Evolutionary conservation across 129 eudicot genomes (phyloP).

Genomic region (Deinandra increscens): DNA sequence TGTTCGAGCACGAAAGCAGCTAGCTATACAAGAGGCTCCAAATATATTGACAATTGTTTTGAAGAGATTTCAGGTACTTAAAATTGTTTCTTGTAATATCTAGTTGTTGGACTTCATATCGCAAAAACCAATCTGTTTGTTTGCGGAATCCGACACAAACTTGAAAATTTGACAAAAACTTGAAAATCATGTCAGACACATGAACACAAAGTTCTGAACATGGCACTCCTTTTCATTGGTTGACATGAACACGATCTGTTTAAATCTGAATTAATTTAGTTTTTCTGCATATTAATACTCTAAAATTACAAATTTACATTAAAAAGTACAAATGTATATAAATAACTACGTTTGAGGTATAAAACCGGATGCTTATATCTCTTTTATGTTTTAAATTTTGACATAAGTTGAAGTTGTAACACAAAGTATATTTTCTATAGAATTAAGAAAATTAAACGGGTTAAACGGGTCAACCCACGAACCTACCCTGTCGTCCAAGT

Average conservation of each 20-base stretch:
- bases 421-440: too few species aligned
- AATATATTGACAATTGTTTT: constrained; percentile 83
- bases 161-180: too few species aligned
- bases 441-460: neutral
- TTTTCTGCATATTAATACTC: neutral
- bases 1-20: constrained; percentile 81
- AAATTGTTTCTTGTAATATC: neutral
- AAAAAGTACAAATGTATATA: too few species aligned
- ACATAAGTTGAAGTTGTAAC: neutral
- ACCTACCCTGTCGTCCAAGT: neutral
- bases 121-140: neutral
- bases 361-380: neutral
- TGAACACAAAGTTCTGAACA: too few species aligned
- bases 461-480: neutral
- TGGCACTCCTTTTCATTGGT: too few species aligned
- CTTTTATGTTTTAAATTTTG: neutral
- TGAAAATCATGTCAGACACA: too few species aligned
- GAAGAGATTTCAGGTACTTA: constrained; percentile 89
- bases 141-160: neutral
- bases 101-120: neutral
- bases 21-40: constrained; percentile 90
- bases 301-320: neutral
- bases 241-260: neutral
- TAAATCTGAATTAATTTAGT: neutral
- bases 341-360: too few species aligned